phyloP scores from a whole-genome alignment of 2,329 filamentous ascomycete species.

The Trichoderma aggressivum region DNA sequence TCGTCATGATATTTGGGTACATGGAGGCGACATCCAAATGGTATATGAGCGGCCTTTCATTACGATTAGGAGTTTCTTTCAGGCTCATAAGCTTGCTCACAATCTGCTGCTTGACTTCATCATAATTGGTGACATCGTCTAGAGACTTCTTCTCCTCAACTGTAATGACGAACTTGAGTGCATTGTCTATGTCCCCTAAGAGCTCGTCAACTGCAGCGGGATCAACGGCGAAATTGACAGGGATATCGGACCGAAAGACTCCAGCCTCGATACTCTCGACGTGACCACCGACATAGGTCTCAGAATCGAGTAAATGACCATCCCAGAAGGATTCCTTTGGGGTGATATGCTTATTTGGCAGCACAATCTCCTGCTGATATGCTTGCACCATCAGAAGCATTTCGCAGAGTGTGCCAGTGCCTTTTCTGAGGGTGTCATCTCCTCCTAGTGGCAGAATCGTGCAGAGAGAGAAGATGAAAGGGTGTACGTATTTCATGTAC shows the following conservation, averaged over 20 bases:
- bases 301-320: conserved; percentile 90
- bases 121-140: conserved; percentile 76
- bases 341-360: conserved; percentile 93
- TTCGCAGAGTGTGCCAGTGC: conserved; percentile 97
- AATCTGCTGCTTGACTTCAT: conserved; percentile 83
- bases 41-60: conserved; percentile 87
- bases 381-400: conserved; percentile 99
- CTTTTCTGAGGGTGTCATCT: conserved; percentile 90
- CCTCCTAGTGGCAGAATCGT: conserved; percentile 92
- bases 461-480: conserved; percentile 97
- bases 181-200: conserved; percentile 78
- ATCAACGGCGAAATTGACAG: conserved; percentile 91
- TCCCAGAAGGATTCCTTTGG: conserved; percentile 95
- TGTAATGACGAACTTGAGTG: conserved; percentile 80
- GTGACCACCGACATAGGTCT: conserved; percentile 97
- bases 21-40: conserved; percentile 98
- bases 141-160: conserved; percentile 81
- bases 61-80: conserved; percentile 78
- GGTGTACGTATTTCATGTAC: conserved; percentile 99
- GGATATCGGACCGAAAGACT: conserved; percentile 93
- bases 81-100: conserved; percentile 65
- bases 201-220: conserved; percentile 86
- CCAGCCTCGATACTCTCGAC: conserved; percentile 99
- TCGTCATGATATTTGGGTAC: conserved; percentile 99
- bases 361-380: conserved; percentile 83